These are phyloP conservation scores for Rosa lucieae DNA, from an alignment of 306 rosid genomes.

Conservation along the genomic window DNA sequence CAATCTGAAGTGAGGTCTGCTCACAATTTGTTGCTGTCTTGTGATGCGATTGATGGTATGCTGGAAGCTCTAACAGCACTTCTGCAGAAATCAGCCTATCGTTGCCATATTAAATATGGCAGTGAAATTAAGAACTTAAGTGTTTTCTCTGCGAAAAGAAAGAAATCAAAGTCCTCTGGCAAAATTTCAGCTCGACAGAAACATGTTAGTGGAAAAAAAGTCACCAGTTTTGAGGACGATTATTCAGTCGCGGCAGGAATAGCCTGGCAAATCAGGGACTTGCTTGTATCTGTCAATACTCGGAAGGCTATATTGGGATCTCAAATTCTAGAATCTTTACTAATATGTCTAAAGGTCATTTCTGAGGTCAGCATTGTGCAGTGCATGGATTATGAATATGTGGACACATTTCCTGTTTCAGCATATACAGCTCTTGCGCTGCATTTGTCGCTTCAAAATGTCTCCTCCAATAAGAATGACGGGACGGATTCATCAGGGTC, in stretches of 20 bases:
- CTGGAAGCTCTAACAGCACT: conserved; percentile 61
- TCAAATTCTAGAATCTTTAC: conserved; percentile 47
- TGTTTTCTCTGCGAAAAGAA: conserved; percentile 48
- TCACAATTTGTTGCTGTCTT: conserved; percentile 68
- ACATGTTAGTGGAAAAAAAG: conserved; percentile 45
- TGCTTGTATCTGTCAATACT: conserved; percentile 54
- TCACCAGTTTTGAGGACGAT: conserved; percentile 64
- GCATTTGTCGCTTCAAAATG: conserved; percentile 60
- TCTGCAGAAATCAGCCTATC: conserved; percentile 75
- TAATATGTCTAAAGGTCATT: conserved; percentile 63
- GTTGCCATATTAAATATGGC: conserved; percentile 78
- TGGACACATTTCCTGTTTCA: conserved; percentile 66
- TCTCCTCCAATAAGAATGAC: conserved; percentile 32
- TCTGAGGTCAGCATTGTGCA: conserved; percentile 73
- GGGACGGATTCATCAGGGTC: conserved; percentile 41
- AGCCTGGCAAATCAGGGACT: conserved; percentile 86
- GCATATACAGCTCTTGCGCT: conserved; percentile 71
- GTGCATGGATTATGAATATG: conserved; percentile 48
- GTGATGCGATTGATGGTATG: conserved; percentile 68
- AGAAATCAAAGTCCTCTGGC: conserved; percentile 45
- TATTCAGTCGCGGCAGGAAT: conserved; percentile 71
- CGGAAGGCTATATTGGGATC: conserved; percentile 56
- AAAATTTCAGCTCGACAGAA: conserved; percentile 50
- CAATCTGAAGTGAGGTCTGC: conserved; percentile 87
- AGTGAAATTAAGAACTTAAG: conserved; percentile 44